These are phyloP conservation scores for Cucurbita maxima DNA, from an alignment of 306 rosid genomes.

Conservation along the genomic window DNA sequence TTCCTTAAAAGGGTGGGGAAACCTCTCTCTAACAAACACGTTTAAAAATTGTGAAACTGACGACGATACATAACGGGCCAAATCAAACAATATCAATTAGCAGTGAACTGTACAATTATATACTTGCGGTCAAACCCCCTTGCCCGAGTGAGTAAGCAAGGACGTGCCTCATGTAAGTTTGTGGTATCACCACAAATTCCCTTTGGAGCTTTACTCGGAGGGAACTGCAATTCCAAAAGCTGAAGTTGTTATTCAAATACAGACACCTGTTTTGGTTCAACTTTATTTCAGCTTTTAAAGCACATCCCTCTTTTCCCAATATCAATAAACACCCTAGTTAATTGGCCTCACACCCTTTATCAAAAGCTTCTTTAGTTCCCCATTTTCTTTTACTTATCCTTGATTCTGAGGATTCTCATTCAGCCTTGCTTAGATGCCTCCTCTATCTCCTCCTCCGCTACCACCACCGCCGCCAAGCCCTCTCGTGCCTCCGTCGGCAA, in stretches of 20 bases:
- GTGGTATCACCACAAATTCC: not conserved
- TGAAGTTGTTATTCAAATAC: slow-evolving; percentile 13
- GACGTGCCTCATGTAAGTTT: not conserved
- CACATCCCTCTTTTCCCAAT: slow-evolving; percentile 22
- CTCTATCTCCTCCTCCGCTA: slow-evolving; percentile 10
- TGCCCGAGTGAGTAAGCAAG: not conserved
- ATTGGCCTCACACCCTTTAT: slow-evolving; percentile 28
- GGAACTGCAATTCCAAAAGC: slow-evolving; percentile 27
- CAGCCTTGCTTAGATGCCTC: slow-evolving; percentile 21
- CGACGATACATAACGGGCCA: too few species aligned
- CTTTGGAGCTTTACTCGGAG: not conserved
- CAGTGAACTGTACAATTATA: too few species aligned
- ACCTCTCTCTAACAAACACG: too few species aligned
- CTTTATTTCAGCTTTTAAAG: slow-evolving; percentile 23
- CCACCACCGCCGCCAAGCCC: not conserved
- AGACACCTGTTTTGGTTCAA: slow-evolving; percentile 17
- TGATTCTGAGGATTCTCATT: slow-evolving; percentile 1
- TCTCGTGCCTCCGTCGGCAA: slow-evolving; percentile 9
- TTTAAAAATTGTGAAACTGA: too few species aligned
- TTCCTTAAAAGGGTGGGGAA: too few species aligned
- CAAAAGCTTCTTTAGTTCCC: slow-evolving; percentile 37
- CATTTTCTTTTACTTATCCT: slow-evolving; percentile 15
- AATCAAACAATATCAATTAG: too few species aligned
- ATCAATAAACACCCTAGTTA: slow-evolving; percentile 15
- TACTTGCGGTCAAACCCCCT: too few species aligned